Evolutionary conservation across 106 monocot genomes (phyloP), one percentile per base, ranked within the genome.

Genomic region (Platanthera guangdongensis): DNA sequence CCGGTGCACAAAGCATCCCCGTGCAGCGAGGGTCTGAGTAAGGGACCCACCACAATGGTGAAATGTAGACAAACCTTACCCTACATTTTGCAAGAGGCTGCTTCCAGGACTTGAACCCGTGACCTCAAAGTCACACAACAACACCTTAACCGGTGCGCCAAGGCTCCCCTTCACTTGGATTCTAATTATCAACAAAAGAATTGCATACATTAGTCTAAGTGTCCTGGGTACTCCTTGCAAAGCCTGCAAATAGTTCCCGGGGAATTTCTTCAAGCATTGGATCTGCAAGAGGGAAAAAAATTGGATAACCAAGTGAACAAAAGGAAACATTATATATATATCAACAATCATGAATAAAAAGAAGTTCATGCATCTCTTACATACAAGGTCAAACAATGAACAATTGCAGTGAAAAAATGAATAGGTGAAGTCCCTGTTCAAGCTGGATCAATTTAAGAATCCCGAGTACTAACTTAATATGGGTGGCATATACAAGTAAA

Each of bases 171-270:
- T 39, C 3, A 11, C 45, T 6, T 16, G 32, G 10, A 51, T 73
- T 80, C 25, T 50, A 45, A 47, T 47, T 72, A 67, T 62, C 39
- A 8, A 10, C 70, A 15, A 73, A 79, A 50, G 10, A 19, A 78
- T 45, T 5, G 83, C 94, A 65, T 94, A 99, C 99, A 99, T 99
- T 94, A 99, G 88, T 92, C 99, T 92, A 51, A 99, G 57, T 49
- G 99, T 94, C 87, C 99, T 99, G 74, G 99, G 92, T 78, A 99
- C 90, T 47, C 81, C 86, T 75, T 90, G 89, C 55, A 99, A 78
- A 68, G 94, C 89, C 54, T 99, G 94, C 72, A 99, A 79, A 86
- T 88, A 94, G 82, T 99, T 99, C 50, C 94, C 99, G 73, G 99
- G 92, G 71, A 90, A 99, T 86, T 94, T 99, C 85, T 94, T 99